phyloP scores from a whole-genome alignment of 768 basidiomycete genomes.

The Psilocybe cyanescens region DNA sequence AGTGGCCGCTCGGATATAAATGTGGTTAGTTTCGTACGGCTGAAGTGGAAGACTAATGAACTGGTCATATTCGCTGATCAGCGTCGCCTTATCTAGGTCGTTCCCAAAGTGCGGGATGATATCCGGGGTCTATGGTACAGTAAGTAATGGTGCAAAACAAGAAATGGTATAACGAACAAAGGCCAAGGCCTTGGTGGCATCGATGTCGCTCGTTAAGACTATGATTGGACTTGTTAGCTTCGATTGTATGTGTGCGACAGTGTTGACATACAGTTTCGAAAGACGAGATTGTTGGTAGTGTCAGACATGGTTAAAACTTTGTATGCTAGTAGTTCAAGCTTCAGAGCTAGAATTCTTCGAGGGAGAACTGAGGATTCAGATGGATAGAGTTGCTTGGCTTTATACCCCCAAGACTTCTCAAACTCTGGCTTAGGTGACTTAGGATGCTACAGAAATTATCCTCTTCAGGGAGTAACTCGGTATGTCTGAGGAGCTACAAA shows the following conservation, averaged over 20 bases:
- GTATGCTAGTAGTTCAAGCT: no score
- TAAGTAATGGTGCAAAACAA: neutral
- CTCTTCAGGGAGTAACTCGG: no score
- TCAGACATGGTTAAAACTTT: no score
- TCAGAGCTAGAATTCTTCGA: no score
- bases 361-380: no score
- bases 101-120: neutral
- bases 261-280: neutral
- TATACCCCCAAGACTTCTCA: no score
- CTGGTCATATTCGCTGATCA: neutral
- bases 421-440: no score
- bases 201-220: neutral
- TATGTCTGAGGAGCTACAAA: no score
- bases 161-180: neutral
- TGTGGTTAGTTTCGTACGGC: neutral
- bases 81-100: neutral
- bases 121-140: neutral
- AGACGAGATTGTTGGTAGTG: neutral
- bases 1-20: neutral
- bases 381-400: no score
- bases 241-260: neutral
- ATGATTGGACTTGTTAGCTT: neutral
- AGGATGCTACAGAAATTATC: no score
- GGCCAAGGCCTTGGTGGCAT: neutral
- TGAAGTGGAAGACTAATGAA: neutral